Conservation (phyloP, 2,329 filamentous ascomycete genomes). For the Paecilomyces niveus region DNA sequence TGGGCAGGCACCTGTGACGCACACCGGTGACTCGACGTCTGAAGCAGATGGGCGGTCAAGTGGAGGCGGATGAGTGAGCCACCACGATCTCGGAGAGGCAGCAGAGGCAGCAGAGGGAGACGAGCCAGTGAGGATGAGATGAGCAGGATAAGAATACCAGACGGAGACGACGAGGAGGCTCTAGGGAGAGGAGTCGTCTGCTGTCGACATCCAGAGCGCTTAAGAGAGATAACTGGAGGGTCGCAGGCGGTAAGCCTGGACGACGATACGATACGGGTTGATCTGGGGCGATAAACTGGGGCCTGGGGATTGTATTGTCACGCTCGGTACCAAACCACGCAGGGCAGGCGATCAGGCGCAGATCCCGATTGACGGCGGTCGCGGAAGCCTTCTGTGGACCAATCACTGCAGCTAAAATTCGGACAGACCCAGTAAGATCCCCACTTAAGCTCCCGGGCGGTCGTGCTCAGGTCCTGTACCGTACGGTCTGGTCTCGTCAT, state of each 20-base stretch:
- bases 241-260: not conserved
- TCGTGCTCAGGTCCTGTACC: not conserved
- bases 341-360: constrained; percentile 1
- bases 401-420: not conserved
- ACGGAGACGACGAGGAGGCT: not conserved
- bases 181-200: not conserved
- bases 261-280: not conserved
- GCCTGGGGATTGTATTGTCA: not conserved
- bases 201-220: not conserved
- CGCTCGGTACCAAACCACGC: not conserved
- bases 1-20: constrained; percentile 30
- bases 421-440: not conserved
- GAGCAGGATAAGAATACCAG: not conserved
- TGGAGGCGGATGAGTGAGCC: constrained; percentile 5
- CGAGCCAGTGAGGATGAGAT: not conserved
- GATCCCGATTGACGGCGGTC: not conserved
- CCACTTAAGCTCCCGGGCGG: not conserved
- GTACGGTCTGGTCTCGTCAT: not conserved
- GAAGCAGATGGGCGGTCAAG: constrained; percentile 15
- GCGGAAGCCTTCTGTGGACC: not conserved
- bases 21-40: constrained; percentile 35
- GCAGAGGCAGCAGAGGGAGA: not conserved
- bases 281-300: not conserved
- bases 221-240: not conserved
- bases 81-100: not conserved